Base-by-base conservation (phyloP, 495 filamentous ascomycete species). In the Xylaria sp. region DNA sequence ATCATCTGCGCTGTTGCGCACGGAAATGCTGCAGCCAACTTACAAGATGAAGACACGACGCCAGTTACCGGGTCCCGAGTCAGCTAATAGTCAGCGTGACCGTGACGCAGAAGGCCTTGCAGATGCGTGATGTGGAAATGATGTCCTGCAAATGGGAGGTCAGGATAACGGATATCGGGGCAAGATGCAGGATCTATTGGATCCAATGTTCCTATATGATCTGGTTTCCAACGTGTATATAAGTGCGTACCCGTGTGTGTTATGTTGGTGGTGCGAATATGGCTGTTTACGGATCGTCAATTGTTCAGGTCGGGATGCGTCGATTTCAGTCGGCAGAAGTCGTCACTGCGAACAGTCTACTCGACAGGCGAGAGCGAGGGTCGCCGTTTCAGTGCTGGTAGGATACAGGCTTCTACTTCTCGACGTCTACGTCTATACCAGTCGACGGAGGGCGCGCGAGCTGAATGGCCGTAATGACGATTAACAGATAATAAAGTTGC, bases 221-320 rank as follows among this genome's bases (percentile, higher is more conserved):
- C 58, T 64, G 67, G 67, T 43, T 73, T 69, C 70, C 29, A 61
- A 76, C 68, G 74, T 74, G 73, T 66, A 74, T 65, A 37, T n/a
- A 73, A 71, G 59, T 66, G 69, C 69, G 69, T 77, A 72, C 72
- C 74, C 72, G 67, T 71, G 43, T 37, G n/a, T n/a, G n/a, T n/a
- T n/a, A n/a, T n/a, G 50, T 67, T 61, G 68, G 65, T 59, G 19
- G 62, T 75, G 68, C 58, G 24, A 67, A 71, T 57, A 43, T 33
- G 69, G 44, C 37, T 35, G 29, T 69, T 57, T 53, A 61, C 70
- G 73, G 41, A 61, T 69, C 37, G 40, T 53, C 48, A 40, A 53
- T 61, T 64, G 3, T 41, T 15, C n/a, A 57, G 33, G 46, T 43
- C n/a, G 24, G 37, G 35, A 21, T 67, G 17, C 21, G 33, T 5